Base-by-base conservation (phyloP, 108 stramenopile species). In the Skeletonema costatum region DNA sequence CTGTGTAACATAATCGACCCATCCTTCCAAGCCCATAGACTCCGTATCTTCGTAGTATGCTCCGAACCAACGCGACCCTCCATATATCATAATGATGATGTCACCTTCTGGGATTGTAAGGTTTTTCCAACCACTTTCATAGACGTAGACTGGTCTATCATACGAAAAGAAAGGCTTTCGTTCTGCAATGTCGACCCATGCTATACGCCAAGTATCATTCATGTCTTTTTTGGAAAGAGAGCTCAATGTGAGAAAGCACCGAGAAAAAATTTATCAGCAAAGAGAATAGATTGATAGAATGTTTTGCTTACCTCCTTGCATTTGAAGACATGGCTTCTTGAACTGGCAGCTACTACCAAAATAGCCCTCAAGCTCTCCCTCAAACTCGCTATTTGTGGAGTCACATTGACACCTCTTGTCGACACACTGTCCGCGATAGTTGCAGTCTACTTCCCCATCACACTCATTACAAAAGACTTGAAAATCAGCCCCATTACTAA, bases 51-150 rank as follows among this genome's bases (percentile, higher is more conserved):
- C 36, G 33, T 50, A 71, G 10, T 19, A 39, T 3, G 53, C 66
- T 42, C 32, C 74, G 42, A 75, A 68, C 74, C 74, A 75, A 1
- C 74, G 17, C 30, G 66, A 60, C 6, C 74, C 74, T n/a, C 64
- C 56, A 25, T 75, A 75, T 9, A 51, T 63, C 17, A 73, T 42
- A 29, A 71, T 32, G 12, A 51, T 21, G 8, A 56, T 31, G n/a
- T 61, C 60, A 12, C 44, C 41, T 19, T 60, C 38, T 17, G 59
- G 39, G 3, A 62, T 11, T 9, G 53, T 56, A 12, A 30, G 10
- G 32, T 60, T 60, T 31, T 42, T 5, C 53, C 53, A 56, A 12
- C 70, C 70, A 60, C 38, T 13, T 42, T 71, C 60, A 41, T 71
- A 71, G 12, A 39, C 31, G 16, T 71, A 71, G 10, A 38, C 60